phyloP scores from a whole-genome alignment of 148 eudicot species.

The Rhododendron kiyosumense region DNA sequence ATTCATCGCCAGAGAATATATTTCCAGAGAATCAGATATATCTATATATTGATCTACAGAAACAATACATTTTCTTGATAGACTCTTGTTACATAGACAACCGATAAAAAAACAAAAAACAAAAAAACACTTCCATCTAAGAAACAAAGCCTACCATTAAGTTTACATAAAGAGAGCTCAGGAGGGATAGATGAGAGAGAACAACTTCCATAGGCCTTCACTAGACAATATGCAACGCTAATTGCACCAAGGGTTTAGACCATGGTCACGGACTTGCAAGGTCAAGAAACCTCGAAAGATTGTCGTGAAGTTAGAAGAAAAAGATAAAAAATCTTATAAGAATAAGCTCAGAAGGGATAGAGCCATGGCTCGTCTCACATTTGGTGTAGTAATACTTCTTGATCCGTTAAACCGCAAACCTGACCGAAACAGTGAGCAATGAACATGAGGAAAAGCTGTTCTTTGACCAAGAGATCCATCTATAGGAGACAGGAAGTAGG shows the following conservation, averaged over 20 bases:
- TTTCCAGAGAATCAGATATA: not conserved
- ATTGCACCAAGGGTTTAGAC: not conserved
- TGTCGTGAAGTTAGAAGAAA: conserved; percentile 14
- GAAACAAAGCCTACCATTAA: not conserved
- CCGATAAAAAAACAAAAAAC: not conserved
- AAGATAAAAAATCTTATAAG: conserved; percentile 18
- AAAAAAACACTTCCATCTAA: not conserved
- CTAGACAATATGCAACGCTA: not conserved
- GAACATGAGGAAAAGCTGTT: conserved; percentile 4
- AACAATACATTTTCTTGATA: not conserved
- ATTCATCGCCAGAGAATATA: not conserved
- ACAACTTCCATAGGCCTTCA: conserved; percentile 3
- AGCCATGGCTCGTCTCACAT: conserved; percentile 31
- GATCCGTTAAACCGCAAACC: not conserved
- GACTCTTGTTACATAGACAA: not conserved
- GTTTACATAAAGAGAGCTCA: conserved; percentile 17
- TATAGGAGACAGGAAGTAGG: not conserved
- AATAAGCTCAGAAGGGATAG: conserved; percentile 74
- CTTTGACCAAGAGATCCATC: conserved; percentile 7
- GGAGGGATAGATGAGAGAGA: conserved; percentile 31
- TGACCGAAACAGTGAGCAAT: not conserved
- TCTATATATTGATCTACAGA: not conserved
- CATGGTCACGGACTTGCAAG: conserved; percentile 52
- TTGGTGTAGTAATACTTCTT: not conserved
- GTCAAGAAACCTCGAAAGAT: conserved; percentile 63